Base-by-base conservation (phyloP, 257 asterid species). In the Apocynum venetum region DNA sequence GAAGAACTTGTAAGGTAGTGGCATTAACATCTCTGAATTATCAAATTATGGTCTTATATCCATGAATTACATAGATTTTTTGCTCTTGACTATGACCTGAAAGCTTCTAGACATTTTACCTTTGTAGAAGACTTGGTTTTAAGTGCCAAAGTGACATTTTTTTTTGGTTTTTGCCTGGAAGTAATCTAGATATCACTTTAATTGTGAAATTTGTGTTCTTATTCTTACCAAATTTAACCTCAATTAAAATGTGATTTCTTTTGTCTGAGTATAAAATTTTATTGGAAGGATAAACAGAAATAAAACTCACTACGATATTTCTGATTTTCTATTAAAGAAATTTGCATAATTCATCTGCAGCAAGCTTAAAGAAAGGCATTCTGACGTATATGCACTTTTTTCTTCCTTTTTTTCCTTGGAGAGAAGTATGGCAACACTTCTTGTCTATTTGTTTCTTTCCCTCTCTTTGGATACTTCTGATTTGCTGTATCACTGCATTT, bases 81-180 rank as follows among this genome's bases (percentile, higher is more conserved):
- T n/a, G 74, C 73, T 76, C 15, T 73, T 78, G 76, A 35, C 38
- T 15, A 11, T 43, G 73, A 41, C 73, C 38, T 68, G 52, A 67
- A 66, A 68, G 43, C 36, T 68, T 43, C 38, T 43, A 20, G 14
- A 43, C 35, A 19, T 68, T 67, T 41, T 19, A 15, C 31, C 49
- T 41, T 43, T 44, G 8, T 43, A 41, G 73, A 8, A 8, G 6
- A 44, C 5, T 66, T 66, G 25, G 25, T 67, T 15, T 68, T 68
- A 19, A 43, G 73, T 68, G 52, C 73, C 17, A 9, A 17, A 7
- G 53, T 43, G 36, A 7, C 49, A 15, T 13, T 6, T 11, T 35
- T 38, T 41, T 35, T 10, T 36, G 7, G 49, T 17, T 41, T 67
- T 67, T 67, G 14, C 13, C 35, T 40, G 49, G 72, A 13, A 0